Conservation (phyloP, 257 asterid genomes). For the Knoxia roxburghii region DNA sequence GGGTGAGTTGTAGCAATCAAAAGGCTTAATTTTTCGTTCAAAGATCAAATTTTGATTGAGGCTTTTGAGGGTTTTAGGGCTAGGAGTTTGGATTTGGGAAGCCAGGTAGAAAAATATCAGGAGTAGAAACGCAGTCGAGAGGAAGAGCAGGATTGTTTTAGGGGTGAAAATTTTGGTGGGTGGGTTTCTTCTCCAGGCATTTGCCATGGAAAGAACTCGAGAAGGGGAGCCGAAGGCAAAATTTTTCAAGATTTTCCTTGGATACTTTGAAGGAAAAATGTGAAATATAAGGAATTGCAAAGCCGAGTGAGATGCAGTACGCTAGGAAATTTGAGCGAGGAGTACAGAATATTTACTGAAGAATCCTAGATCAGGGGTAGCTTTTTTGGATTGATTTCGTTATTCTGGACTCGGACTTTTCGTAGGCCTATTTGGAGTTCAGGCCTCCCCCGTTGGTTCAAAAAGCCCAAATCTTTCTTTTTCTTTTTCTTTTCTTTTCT, state of each 20-base stretch:
- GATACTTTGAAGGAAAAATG: neutral
- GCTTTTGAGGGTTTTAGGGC: conserved; percentile 29
- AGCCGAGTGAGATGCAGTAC: neutral
- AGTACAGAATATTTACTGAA: no score
- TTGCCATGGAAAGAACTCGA: conserved; percentile 54
- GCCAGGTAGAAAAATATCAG: conserved; percentile 67
- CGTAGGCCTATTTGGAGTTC: no score
- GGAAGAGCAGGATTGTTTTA: conserved; percentile 62
- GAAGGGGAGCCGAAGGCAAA: neutral
- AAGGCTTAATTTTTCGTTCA: conserved; percentile 48
- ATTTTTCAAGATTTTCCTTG: neutral
- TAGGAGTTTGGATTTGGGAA: conserved; percentile 50
- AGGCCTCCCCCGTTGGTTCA: no score
- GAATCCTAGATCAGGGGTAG: no score
- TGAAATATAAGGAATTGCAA: neutral
- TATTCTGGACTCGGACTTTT: no score
- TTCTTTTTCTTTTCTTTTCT: no score
- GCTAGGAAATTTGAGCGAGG: no score
- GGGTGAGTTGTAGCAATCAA: conserved; percentile 64
- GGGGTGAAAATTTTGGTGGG: conserved; percentile 56
- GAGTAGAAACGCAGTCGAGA: conserved; percentile 64
- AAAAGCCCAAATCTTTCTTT: no score
- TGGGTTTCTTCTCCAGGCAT: conserved; percentile 82
- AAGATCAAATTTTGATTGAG: conserved; percentile 7
- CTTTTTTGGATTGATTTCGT: no score